A percentile compares a stretch with the other conserved stretches of the same genome.
Evolutionary conservation across 2,329 filamentous ascomycete species (phyloP).

Genomic region (Exserohilum turcica): DNA sequence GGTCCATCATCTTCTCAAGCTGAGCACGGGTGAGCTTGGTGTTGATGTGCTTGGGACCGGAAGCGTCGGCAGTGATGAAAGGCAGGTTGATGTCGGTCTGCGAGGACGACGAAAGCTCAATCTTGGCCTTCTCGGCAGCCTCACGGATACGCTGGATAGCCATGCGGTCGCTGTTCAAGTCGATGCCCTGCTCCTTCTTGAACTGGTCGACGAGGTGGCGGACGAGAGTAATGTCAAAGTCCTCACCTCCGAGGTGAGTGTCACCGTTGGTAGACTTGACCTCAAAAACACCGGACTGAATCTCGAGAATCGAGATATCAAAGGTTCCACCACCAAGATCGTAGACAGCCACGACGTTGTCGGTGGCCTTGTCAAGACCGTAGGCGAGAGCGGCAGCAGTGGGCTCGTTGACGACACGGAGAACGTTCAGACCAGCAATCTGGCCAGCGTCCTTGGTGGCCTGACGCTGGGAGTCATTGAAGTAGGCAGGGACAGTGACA

Average conservation of each 20-base stretch:
- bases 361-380: constrained; percentile 91
- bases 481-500: constrained; percentile 96
- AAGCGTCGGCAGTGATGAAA: constrained; percentile 96
- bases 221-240: constrained; percentile 94
- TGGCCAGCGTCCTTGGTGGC: constrained; percentile 98
- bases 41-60: constrained; percentile 98
- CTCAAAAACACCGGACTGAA: constrained; percentile 97
- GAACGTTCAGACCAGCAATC: constrained; percentile 93
- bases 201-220: constrained; percentile 93
- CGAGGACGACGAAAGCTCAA: constrained; percentile 91
- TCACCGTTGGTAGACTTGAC: constrained; percentile 99
- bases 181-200: constrained; percentile 93
- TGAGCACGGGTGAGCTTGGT: constrained; percentile 89
- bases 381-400: constrained; percentile 95
- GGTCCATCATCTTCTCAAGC: constrained; percentile 90
- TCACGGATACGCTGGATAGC: constrained; percentile 99
- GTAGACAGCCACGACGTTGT: constrained; percentile 91
- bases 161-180: constrained; percentile 92
- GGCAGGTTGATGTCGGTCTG: constrained; percentile 98
- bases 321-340: constrained; percentile 98
- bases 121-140: constrained; percentile 99
- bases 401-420: constrained; percentile 97
- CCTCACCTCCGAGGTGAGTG: constrained; percentile 96
- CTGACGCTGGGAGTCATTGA: constrained; percentile 98
- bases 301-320: constrained; percentile 97